Evolutionary conservation across 352 stramenopile species (phyloP).

Genomic region (Globisporangium viniferum): DNA sequence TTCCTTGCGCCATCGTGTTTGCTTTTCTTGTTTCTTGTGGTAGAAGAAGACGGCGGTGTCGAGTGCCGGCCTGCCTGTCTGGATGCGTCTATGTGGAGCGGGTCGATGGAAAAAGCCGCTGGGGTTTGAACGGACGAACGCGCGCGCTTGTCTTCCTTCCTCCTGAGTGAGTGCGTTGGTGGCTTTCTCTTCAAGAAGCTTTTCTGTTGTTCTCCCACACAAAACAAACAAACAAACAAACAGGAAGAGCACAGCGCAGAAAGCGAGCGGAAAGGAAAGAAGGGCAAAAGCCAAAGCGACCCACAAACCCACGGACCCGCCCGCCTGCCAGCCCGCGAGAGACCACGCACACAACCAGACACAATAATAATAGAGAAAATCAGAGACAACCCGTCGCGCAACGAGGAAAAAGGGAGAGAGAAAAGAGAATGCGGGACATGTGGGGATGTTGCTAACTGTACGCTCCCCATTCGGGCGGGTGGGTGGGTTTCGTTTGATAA

Average conservation of each 20-base stretch:
- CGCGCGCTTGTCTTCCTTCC: slow-evolving; percentile 14
- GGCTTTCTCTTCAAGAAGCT: slow-evolving; percentile 18
- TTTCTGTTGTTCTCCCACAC: slow-evolving; percentile 17
- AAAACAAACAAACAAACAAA: background rate
- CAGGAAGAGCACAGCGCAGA: background rate
- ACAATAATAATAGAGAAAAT: background rate
- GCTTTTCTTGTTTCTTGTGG: background rate
- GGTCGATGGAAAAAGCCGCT: background rate
- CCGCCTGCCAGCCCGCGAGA: too few species aligned
- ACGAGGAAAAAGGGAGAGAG: background rate
- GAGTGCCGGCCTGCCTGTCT: background rate
- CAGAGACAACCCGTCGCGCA: background rate
- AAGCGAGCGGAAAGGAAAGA: background rate
- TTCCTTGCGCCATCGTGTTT: slow-evolving; percentile 72
- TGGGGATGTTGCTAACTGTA: background rate
- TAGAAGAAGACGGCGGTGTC: background rate
- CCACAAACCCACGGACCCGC: background rate
- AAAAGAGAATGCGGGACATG: background rate
- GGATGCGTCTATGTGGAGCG: background rate
- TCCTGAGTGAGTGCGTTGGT: slow-evolving; percentile 1
- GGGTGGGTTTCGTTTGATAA: background rate
- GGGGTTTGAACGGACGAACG: background rate
- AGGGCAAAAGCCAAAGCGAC: background rate
- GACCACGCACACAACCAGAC: background rate
- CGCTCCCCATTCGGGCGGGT: background rate